Conservation (phyloP, 2,329 filamentous ascomycete genomes). For the Sarocladium oryzae region DNA sequence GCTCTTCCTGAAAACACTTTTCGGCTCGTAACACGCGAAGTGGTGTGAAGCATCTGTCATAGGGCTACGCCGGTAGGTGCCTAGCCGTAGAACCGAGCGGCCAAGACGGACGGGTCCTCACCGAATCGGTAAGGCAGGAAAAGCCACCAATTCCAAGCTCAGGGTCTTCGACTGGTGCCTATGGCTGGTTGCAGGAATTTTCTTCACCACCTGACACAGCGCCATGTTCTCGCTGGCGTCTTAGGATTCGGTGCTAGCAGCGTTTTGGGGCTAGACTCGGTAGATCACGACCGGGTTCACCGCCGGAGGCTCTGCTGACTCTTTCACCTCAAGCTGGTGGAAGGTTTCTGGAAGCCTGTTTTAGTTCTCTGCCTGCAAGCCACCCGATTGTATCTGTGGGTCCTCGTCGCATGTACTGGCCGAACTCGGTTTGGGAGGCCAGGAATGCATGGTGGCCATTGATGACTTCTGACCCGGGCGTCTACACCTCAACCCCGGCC, state of each 20-base stretch:
- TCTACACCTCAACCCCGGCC: neutral
- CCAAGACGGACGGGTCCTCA: neutral
- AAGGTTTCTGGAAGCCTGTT: conserved; percentile 7
- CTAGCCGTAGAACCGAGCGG: neutral
- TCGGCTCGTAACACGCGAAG: too few relatives aligned
- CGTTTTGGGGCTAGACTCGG: conserved; percentile 1
- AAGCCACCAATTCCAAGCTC: neutral
- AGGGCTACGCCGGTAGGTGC: conserved; percentile 1
- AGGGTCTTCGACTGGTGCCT: neutral
- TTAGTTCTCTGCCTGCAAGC: neutral
- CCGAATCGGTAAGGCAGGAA: neutral
- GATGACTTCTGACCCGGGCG: neutral
- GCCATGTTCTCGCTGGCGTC: neutral
- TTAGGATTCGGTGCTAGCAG: neutral
- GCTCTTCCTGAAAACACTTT: too few relatives aligned
- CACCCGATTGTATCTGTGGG: neutral
- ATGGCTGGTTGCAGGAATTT: conserved; percentile 3
- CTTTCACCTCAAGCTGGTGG: neutral
- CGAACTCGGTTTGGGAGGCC: neutral
- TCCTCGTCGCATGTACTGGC: neutral
- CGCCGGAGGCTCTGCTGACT: neutral
- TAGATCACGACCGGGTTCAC: conserved; percentile 1
- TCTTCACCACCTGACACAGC: neutral
- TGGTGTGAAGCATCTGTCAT: neutral
- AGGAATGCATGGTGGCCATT: neutral